Evolutionary conservation across 2,329 filamentous ascomycete species (phyloP), one percentile per base, ranked within the genome.

Genomic region (Fusarium begoniae): DNA sequence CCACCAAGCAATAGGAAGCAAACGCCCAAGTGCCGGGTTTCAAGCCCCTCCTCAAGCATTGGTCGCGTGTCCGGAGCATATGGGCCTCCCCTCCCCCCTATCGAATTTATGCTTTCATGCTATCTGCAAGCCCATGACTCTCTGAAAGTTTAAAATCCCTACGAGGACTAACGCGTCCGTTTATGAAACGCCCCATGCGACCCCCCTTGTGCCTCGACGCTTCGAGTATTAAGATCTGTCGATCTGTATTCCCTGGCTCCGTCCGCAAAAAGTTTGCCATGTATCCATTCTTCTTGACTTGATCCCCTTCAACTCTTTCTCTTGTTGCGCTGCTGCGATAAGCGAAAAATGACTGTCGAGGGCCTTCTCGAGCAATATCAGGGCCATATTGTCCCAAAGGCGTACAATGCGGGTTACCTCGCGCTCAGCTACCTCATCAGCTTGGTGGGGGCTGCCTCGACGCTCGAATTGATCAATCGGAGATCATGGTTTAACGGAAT

Each of bases 401-500:
- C 41, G 1, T 70, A 70, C 66, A 70, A 70, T 32, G 66, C 58
- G 8, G 67, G 67, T 1, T 70, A 70, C 0, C 35, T 70, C 7
- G 51, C 59, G 8, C 66, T 70, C 15, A 70, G 67, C 26, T 70
- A 70, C 24, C 22, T 70, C 7, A 54, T 70, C 24, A 70, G 67
- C 10, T 43, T 70, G 8, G 67, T 70, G 26, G 67, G 67, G 24
- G 67, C 67, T n/a, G 67, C 40, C 17, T 70, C 67, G 20, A 70
- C 67, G 8, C 58, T 70, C 2, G 67, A 70, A 40, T 26, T 70
- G 51, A 65, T 70, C 45, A 70, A 65, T 44, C 58, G 66, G 4
- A 18, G 67, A 44, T 70, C 67, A 35, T 70, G 67, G 66, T 70
- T 70, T 2, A 51, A 65, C 24, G 67, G 67, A n/a, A 47, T 70